Percentiles rank a stretch among this genome's conserved stretches.
Conservation (phyloP, 1,284 basidiomycete species). For the Rhodotorula sp. region DNA sequence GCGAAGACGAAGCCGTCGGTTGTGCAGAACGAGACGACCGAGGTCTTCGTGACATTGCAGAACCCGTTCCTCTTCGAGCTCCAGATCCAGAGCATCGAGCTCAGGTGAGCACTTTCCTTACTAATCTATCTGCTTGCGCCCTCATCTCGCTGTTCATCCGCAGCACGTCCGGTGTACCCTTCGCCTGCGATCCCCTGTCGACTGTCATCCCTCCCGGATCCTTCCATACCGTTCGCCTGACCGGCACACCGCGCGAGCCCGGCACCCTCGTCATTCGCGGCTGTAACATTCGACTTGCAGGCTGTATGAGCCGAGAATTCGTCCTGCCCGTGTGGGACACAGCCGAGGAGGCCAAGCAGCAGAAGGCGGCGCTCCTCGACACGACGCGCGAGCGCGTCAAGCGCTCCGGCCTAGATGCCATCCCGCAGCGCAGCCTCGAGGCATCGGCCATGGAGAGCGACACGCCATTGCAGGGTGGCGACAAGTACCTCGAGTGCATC, state of each 20-base stretch:
- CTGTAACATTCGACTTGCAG: slow-evolving; percentile 71
- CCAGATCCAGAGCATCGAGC: slow-evolving; percentile 73
- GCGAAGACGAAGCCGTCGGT: slow-evolving; percentile 51
- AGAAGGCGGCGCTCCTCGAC: slow-evolving; percentile 49
- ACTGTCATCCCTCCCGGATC: slow-evolving; percentile 71
- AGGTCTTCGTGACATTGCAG: slow-evolving; percentile 78
- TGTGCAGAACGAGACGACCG: slow-evolving; percentile 78
- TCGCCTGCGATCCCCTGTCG: slow-evolving; percentile 64
- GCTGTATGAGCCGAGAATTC: slow-evolving; percentile 71
- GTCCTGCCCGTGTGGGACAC: slow-evolving; percentile 71
- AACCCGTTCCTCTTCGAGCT: slow-evolving; percentile 91
- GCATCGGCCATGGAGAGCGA: neutral
- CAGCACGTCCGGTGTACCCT: slow-evolving; percentile 77
- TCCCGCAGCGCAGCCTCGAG: neutral
- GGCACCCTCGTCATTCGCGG: slow-evolving; percentile 75
- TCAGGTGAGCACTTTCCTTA: slow-evolving; percentile 63
- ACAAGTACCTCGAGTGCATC: slow-evolving; percentile 66
- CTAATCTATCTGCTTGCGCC: neutral
- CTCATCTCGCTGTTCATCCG: slow-evolving; percentile 14
- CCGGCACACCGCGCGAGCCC: slow-evolving; percentile 65
- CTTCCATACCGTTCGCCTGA: slow-evolving; percentile 70
- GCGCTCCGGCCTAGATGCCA: slow-evolving; percentile 55
- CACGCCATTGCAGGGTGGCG: neutral
- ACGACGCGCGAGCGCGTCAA: slow-evolving; percentile 51
- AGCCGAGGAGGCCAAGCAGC: slow-evolving; percentile 66